Evolutionary conservation across 192 early-diverging fungal genomes (phyloP), one percentile per base, ranked within the genome.

Genomic region (Coemansia sp.): DNA sequence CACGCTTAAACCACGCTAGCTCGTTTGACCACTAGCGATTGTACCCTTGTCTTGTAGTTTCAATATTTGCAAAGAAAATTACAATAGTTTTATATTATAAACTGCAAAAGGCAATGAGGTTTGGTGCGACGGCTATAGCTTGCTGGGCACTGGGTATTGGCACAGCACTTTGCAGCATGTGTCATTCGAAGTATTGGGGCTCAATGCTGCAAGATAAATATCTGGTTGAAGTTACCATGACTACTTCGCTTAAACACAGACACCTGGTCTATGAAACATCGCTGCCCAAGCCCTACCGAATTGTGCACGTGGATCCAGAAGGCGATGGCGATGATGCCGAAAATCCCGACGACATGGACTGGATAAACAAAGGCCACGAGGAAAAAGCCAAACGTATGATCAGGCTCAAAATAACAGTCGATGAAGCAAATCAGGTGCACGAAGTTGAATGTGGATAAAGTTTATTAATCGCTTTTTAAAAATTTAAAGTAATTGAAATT

Each of bases 181-280:
- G 77, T 21, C 77, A 80, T 51, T 80, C 77, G 38, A 59, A 59
- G 24, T 74, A 52, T 56, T 74, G 77, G 77, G 65, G 54, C 57
- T 67, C 64, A 41, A 67, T 65, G 35, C 59, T 80, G 25, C 48
- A 59, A 49, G 62, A 67, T 61, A 73, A 74, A 55, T 80, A 68
- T 35, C 29, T 80, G 24, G 68, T 74, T 6, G 72, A 80, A 19
- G 48, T 68, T 2, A 71, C 60, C 7, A 70, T 73, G 70, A 57
- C 71, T 0, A 57, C 65, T 6, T 59, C 72, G 32, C 32, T 74
- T 7, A 73, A 22, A 5, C 72, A 74, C 57, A 43, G 51, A 21
- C 77, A 80, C 27, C 19, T 80, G n/a, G 60, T 70, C 29, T 68
- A 80, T 54, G 76, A 80, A 39, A 80, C 77, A 8, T 45, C 68